Percentiles rank a stretch among this genome's conserved stretches.
phyloP scores from a whole-genome alignment of 495 filamentous ascomycete genomes.

The Aspergillus bridgeri region DNA sequence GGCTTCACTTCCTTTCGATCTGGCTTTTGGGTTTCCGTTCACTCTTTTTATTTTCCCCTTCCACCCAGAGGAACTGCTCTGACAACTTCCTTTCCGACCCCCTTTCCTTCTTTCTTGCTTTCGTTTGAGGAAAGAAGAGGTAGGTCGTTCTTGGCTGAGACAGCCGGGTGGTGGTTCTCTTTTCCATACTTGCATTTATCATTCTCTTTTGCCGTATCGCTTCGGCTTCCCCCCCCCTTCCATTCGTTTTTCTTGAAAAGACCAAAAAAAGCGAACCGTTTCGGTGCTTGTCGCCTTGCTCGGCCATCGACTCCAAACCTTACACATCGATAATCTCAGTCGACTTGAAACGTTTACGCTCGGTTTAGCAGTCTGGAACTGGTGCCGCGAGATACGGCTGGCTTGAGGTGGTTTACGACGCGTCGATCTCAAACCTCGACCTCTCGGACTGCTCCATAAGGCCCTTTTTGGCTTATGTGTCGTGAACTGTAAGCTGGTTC shows the following conservation, averaged over 20 bases:
- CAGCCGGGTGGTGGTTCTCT: conserved; percentile 3
- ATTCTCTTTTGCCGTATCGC: conserved; percentile 21
- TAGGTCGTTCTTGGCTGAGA: conserved; percentile 18
- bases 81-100: conserved; percentile 14
- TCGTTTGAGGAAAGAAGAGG: conserved; percentile 32
- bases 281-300: not conserved
- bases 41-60: conserved; percentile 22
- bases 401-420: conserved; percentile 13
- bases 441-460: conserved; percentile 1
- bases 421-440: conserved; percentile 9
- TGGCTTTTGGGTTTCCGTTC: conserved; percentile 21
- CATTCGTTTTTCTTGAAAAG: conserved; percentile 32
- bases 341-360: conserved; percentile 11
- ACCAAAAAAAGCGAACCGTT: conserved; percentile 2
- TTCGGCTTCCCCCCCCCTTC: conserved; percentile 14
- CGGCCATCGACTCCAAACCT: not conserved
- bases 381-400: conserved; percentile 17
- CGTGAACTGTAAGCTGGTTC: conserved; percentile 6
- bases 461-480: conserved; percentile 9
- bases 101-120: conserved; percentile 23
- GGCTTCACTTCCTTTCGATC: conserved; percentile 12
- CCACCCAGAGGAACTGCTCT: conserved; percentile 13
- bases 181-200: conserved; percentile 3
- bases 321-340: not conserved
- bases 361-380: conserved; percentile 18